These are phyloP conservation scores for Falciphora oryzae DNA, from an alignment of 2,329 filamentous ascomycete genomes.

Conservation along the genomic window DNA sequence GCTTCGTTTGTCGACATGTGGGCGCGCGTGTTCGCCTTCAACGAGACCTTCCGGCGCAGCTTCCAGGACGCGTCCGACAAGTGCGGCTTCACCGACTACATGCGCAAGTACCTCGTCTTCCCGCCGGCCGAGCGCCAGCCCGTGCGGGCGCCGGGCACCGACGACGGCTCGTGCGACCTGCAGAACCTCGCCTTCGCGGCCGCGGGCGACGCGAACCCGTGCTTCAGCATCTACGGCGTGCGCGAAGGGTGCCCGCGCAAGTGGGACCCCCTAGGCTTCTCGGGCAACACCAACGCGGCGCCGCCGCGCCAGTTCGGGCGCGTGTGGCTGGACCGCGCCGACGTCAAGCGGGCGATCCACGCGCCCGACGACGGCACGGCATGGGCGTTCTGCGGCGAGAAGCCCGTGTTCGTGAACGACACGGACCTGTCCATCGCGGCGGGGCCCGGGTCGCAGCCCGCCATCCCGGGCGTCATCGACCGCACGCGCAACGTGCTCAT, in stretches of 20 bases:
- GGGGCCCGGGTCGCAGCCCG: conserved; percentile 20
- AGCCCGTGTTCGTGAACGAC: neutral
- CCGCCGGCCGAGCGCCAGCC: conserved; percentile 41
- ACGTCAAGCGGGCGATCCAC: conserved; percentile 2
- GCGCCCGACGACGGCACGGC: neutral
- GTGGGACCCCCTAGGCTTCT: conserved; percentile 28
- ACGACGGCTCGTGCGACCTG: conserved; percentile 19
- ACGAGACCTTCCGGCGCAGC: conserved; percentile 46
- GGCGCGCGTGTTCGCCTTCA: conserved; percentile 54
- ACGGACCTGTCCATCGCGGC: neutral
- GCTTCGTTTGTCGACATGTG: conserved; percentile 56
- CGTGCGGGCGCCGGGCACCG: conserved; percentile 17
- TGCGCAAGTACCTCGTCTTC: conserved; percentile 57
- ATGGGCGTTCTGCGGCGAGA: conserved; percentile 16
- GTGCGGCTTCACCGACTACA: conserved; percentile 58
- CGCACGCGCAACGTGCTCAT: conserved; percentile 5
- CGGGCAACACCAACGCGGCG: conserved; percentile 44
- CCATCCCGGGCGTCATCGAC: conserved; percentile 4
- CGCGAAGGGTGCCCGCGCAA: neutral
- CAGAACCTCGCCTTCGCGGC: too few species aligned
- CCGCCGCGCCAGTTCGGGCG: conserved; percentile 33
- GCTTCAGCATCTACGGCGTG: conserved; percentile 1
- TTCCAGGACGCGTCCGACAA: conserved; percentile 44
- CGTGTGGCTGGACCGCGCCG: neutral
- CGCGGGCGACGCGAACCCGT: neutral